Evolutionary conservation across 1,284 basidiomycete genomes (phyloP).

Genomic region (Erythrobasidium hasegawianum): DNA sequence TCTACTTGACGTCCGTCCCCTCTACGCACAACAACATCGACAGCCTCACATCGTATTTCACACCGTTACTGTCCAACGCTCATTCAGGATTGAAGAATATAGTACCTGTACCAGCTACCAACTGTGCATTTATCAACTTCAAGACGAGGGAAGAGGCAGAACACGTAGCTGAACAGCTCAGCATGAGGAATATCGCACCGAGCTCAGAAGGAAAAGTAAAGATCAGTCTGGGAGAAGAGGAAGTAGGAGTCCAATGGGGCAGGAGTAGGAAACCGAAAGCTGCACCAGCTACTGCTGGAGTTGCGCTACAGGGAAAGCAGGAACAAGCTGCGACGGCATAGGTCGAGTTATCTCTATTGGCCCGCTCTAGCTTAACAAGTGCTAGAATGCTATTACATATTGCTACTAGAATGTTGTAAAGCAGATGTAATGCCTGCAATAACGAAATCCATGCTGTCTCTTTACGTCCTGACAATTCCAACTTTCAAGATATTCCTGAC

Average conservation of each 20-base stretch:
- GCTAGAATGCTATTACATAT: too few species aligned
- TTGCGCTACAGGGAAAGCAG: too few species aligned
- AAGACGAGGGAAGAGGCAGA: constrained; percentile 75
- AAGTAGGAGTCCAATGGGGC: constrained; percentile 36
- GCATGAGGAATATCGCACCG: constrained; percentile 21
- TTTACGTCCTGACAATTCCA: too few species aligned
- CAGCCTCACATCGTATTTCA: constrained; percentile 18
- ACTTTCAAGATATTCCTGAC: too few species aligned
- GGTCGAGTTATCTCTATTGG: too few species aligned
- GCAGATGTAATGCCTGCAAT: too few species aligned
- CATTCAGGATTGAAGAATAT: constrained; percentile 68
- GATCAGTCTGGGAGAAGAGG: constrained; percentile 21
- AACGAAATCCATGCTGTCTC: too few species aligned
- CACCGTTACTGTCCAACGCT: constrained; percentile 15
- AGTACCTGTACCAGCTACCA: constrained; percentile 77
- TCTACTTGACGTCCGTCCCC: constrained; percentile 85
- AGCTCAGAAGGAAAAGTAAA: constrained; percentile 12
- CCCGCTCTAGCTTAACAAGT: too few species aligned
- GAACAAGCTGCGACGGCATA: too few species aligned
- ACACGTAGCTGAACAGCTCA: constrained; percentile 59
- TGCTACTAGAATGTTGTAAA: too few species aligned
- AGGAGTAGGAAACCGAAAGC: constrained; percentile 31
- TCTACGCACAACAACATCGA: constrained; percentile 42
- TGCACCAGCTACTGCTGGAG: too few species aligned
- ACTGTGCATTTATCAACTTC: constrained; percentile 97